Conservation (phyloP, 306 rosid species). For the Mucuna pruriens region DNA sequence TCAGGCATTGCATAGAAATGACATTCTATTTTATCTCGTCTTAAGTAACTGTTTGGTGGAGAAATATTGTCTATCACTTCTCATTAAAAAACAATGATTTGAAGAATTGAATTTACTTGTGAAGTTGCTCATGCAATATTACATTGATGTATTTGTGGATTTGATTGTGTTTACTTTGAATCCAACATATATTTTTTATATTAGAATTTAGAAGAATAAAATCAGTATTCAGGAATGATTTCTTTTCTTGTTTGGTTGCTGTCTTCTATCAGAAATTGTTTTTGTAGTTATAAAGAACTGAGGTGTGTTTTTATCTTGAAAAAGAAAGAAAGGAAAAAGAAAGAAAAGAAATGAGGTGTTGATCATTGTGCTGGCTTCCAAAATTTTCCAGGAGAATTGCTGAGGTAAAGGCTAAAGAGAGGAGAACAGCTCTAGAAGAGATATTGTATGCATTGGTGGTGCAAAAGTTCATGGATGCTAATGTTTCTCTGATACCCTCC, state of each 20-base stretch:
- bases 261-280: neutral
- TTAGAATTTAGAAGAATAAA: neutral
- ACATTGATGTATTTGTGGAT: constrained; percentile 15
- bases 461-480: constrained; percentile 89
- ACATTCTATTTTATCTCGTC: neutral
- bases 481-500: constrained; percentile 70
- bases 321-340: neutral
- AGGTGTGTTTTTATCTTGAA: neutral
- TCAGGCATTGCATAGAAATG: neutral
- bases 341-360: neutral
- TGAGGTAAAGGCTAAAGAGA: constrained; percentile 83
- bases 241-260: neutral
- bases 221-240: constrained; percentile 3
- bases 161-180: constrained; percentile 9
- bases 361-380: constrained; percentile 22
- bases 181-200: neutral
- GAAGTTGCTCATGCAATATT: neutral
- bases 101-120: neutral
- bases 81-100: neutral
- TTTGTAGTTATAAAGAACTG: neutral
- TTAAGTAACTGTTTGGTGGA: constrained; percentile 16
- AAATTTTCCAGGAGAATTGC: constrained; percentile 81
- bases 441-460: constrained; percentile 84
- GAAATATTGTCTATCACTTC: constrained; percentile 1
- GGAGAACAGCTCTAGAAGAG: constrained; percentile 80